Evolutionary conservation across 2,329 filamentous ascomycete species (phyloP), one percentile per base, ranked within the genome.

Genomic region (Monilinia vaccinii-corymbosi): DNA sequence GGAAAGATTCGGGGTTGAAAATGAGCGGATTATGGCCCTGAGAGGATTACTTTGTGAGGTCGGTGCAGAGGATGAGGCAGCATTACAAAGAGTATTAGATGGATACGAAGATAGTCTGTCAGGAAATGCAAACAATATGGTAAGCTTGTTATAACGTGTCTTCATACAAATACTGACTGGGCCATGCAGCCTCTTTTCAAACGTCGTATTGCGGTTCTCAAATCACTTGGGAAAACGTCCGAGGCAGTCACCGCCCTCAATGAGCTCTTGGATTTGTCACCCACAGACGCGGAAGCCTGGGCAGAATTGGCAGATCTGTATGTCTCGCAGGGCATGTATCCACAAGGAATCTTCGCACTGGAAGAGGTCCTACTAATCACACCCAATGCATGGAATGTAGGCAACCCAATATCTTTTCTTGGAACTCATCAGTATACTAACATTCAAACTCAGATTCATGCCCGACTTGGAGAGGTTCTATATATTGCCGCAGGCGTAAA

Each of bases 361-460:
- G 94, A 99, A 73, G 94, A 99, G 73, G 91, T 96, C 23, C 75
- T 99, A 48, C 78, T 97, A 56, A 79, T 96, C 60, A 83, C 85
- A 57, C 93, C 94, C 4, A 96, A 96, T 76, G 90, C 93, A 23
- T 99, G 94, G 92, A 97, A 96, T 77, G 89, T 94, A 73, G 72
- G 88, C 73, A 62, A 40, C 36, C 59, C 45, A 25, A 25, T 28
- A 52, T n/a, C 31, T 21, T 36, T 45, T 23, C 58, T 40, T 40
- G 21, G 25, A 32, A 46, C 31, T 52, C 28, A 21, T 23, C 21
- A 28, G 75, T 64, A 75, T 65, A 59, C 47, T 52, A 36, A 61
- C 10, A 25, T 21, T 45, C 6, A 36, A 57, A 10, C 8, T 58
- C 69, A 94, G 88, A 83, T 96, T 65, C 91, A 97, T 73, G 92